phyloP scores from a whole-genome alignment of 345 rosid species.

The Rhodamnia argentea region DNA sequence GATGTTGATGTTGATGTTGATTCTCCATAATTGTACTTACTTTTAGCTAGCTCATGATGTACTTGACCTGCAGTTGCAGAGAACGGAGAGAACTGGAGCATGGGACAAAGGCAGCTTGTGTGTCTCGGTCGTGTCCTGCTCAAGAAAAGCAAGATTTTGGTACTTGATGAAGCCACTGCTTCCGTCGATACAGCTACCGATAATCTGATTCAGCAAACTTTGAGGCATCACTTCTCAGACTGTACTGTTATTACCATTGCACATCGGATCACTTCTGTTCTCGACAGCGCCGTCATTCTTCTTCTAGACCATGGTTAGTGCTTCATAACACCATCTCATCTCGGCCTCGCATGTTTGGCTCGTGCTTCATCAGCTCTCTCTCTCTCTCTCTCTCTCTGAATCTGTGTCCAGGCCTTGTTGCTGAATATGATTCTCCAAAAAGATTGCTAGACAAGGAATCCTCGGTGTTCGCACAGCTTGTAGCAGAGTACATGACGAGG shows the following conservation, averaged over 20 bases:
- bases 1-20: no score
- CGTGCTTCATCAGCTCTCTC: neutral
- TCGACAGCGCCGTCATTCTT: slow-evolving; percentile 70
- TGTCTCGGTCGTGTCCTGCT: slow-evolving; percentile 81
- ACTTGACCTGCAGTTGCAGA: slow-evolving; percentile 32
- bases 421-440: slow-evolving; percentile 1
- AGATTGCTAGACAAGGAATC: slow-evolving; percentile 5
- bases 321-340: neutral
- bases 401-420: neutral
- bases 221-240: slow-evolving; percentile 48
- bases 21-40: neutral
- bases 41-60: neutral
- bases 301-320: slow-evolving; percentile 36
- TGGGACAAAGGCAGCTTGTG: slow-evolving; percentile 82
- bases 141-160: slow-evolving; percentile 69
- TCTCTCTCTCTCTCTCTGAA: neutral
- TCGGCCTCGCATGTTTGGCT: neutral
- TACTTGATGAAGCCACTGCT: slow-evolving; percentile 89
- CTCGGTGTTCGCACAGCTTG: neutral
- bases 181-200: slow-evolving; percentile 82
- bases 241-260: slow-evolving; percentile 73
- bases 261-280: slow-evolving; percentile 76
- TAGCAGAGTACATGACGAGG: neutral
- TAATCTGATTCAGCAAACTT: slow-evolving; percentile 68
- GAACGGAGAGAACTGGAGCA: slow-evolving; percentile 94